phyloP scores from a whole-genome alignment of 495 filamentous ascomycete genomes.

The Penicillium herquei region DNA sequence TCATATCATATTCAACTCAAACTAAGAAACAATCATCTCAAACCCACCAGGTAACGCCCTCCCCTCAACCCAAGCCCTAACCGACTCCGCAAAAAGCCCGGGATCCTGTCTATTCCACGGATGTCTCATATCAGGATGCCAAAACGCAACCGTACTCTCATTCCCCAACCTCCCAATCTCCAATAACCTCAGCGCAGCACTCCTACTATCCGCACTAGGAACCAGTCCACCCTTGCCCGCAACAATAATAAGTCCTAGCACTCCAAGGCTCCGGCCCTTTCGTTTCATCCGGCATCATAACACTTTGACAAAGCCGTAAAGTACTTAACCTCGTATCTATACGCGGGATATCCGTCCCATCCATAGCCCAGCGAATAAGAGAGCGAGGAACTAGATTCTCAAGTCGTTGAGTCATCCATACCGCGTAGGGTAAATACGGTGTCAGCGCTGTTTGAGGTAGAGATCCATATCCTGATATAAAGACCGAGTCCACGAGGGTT shows the following conservation, averaged over 20 bases:
- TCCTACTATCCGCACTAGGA: constrained; percentile 1
- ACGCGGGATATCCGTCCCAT: constrained; percentile 9
- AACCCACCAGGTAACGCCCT: background rate
- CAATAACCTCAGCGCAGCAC: constrained; percentile 4
- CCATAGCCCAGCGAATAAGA: constrained; percentile 11
- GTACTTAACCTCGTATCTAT: constrained; percentile 1
- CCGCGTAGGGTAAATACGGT: constrained; percentile 5
- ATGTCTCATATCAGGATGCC: constrained; percentile 14
- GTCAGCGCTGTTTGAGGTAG: constrained; percentile 3
- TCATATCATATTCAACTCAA: background rate
- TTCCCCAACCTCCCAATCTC: background rate
- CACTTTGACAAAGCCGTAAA: background rate
- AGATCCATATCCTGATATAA: constrained; percentile 5
- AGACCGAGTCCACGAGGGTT: background rate
- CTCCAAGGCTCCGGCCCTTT: background rate
- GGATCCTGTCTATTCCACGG: constrained; percentile 15
- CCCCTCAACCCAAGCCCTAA: constrained; percentile 8
- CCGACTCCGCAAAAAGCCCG: constrained; percentile 12
- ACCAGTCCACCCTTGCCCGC: constrained; percentile 3
- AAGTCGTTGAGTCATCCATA: constrained; percentile 3
- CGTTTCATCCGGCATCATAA: background rate
- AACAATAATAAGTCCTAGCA: constrained; percentile 8
- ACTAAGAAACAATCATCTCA: background rate
- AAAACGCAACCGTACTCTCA: constrained; percentile 3
- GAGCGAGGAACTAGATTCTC: constrained; percentile 8